Evolutionary conservation across 345 rosid species (phyloP).

Genomic region (Hibiscus trionum): DNA sequence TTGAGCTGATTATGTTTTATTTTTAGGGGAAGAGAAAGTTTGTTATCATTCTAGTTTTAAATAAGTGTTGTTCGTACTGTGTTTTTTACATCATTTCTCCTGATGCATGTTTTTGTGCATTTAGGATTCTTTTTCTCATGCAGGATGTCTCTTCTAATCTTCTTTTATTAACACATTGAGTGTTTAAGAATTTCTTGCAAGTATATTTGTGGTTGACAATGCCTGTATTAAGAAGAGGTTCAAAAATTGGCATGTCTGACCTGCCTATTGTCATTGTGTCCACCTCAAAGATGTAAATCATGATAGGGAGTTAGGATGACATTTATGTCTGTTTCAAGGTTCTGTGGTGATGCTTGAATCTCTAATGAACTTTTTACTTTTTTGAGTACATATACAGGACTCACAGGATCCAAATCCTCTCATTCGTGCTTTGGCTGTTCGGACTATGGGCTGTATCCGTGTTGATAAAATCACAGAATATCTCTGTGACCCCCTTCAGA

Average conservation of each 20-base stretch:
- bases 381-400: constrained; percentile 50
- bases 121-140: neutral
- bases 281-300: neutral
- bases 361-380: constrained; percentile 11
- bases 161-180: neutral
- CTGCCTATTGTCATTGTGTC: neutral
- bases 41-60: neutral
- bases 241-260: neutral
- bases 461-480: constrained; percentile 98
- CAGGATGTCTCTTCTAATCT: neutral
- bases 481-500: constrained; percentile 96
- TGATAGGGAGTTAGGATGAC: neutral
- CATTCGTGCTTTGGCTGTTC: constrained; percentile 94
- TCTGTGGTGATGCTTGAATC: neutral
- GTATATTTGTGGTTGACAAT: neutral
- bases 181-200: neutral
- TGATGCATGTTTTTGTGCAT: neutral
- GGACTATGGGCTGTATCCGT: constrained; percentile 99
- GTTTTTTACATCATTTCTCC: neutral
- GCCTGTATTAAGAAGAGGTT: neutral
- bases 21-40: neutral
- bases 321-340: neutral
- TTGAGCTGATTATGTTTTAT: neutral
- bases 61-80: neutral
- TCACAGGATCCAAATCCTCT: constrained; percentile 98